Percentiles rank a stretch among this genome's conserved stretches.
These are phyloP conservation scores for Mycena indigotica DNA, from an alignment of 768 basidiomycete genomes.

Conservation along the genomic window DNA sequence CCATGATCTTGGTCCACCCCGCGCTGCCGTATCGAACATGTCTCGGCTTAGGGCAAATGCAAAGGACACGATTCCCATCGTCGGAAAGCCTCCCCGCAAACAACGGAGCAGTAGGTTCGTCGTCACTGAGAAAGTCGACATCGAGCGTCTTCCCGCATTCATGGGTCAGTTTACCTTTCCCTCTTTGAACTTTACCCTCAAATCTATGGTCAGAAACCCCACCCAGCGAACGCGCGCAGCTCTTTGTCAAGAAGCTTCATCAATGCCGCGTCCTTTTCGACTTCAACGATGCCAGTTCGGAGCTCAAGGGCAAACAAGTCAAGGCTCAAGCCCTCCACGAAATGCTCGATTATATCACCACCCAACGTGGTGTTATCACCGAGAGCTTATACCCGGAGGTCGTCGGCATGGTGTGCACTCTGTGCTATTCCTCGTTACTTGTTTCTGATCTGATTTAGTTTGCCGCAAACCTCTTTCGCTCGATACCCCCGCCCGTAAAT, in stretches of 20 bases:
- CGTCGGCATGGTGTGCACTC: conserved; percentile 83
- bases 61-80: conserved; percentile 95
- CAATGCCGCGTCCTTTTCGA: conserved; percentile 98
- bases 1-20: conserved; percentile 59
- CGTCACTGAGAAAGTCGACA: conserved; percentile 93
- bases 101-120: conserved; percentile 97
- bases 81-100: conserved; percentile 95
- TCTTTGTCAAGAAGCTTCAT: conserved; percentile 93
- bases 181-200: conserved; percentile 6
- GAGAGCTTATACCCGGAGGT: conserved; percentile 99
- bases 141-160: conserved; percentile 92
- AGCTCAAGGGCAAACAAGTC: conserved; percentile 96
- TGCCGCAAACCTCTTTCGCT: conserved; percentile 96
- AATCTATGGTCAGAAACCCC: conserved; percentile 70
- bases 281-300: conserved; percentile 96
- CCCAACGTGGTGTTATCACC: conserved; percentile 93
- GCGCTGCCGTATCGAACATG: conserved; percentile 61
- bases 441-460: conserved; percentile 59
- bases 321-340: conserved; percentile 98
- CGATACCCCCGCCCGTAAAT: conserved; percentile 99
- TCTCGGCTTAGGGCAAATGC: conserved; percentile 75
- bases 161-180: conserved; percentile 55
- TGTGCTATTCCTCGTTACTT: conserved; percentile 6
- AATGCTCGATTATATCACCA: conserved; percentile 99
- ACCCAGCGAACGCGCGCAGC: conserved; percentile 80